These are phyloP conservation scores for Fusarium azukiicola DNA, from an alignment of 2,329 filamentous ascomycete species.

Conservation along the genomic window DNA sequence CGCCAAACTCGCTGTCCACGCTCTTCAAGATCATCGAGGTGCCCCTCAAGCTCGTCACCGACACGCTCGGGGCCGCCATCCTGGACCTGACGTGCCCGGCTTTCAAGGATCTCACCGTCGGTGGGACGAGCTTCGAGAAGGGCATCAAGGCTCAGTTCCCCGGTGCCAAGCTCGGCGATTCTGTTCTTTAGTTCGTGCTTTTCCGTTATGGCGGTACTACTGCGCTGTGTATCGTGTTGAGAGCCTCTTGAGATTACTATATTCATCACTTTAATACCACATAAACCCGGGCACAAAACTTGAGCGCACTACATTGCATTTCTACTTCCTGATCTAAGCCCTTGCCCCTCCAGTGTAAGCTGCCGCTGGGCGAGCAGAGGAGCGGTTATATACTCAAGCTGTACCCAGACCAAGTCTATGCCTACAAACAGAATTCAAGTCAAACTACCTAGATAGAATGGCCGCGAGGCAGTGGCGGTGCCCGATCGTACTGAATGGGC, in stretches of 20 bases:
- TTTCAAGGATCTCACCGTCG: constrained; percentile 32
- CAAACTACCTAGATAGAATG: neutral
- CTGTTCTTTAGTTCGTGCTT: constrained; percentile 1
- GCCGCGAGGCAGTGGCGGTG: constrained; percentile 10
- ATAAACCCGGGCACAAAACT: neutral
- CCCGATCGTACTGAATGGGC: constrained; percentile 80
- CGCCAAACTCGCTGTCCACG: constrained; percentile 19
- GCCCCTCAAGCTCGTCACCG: constrained; percentile 20
- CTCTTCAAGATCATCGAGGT: constrained; percentile 24
- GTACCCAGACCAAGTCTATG: no score
- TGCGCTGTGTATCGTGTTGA: neutral
- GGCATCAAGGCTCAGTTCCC: constrained; percentile 26
- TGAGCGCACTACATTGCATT: no score
- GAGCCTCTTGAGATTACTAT: no score
- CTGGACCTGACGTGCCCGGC: constrained; percentile 26
- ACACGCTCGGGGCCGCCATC: constrained; percentile 6
- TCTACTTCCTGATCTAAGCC: no score
- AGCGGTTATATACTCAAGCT: no score
- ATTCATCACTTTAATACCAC: no score
- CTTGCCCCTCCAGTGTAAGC: no score
- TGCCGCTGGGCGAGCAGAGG: no score
- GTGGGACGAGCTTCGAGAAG: constrained; percentile 3
- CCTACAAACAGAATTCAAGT: no score
- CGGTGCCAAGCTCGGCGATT: constrained; percentile 21
- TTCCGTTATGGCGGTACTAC: neutral